phyloP scores from a whole-genome alignment of 1,284 basidiomycete species.

The Rhodotorula sp. region DNA sequence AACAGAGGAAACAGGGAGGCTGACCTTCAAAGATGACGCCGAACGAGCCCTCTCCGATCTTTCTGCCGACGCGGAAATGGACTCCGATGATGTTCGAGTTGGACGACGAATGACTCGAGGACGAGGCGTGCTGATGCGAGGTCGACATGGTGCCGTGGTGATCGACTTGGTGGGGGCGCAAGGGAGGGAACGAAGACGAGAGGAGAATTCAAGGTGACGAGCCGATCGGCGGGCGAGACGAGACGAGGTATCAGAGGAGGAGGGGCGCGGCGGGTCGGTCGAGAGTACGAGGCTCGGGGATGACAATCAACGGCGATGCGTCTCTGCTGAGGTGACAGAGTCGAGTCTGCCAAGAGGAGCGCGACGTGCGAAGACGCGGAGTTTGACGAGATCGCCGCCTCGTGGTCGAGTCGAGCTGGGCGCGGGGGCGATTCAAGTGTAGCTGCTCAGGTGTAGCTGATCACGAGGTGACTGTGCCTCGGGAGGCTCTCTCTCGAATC shows the following conservation, averaged over 20 bases:
- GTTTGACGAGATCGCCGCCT: no score
- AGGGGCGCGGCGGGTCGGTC: not conserved
- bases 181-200: not conserved
- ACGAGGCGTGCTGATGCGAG: constrained; percentile 1
- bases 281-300: not conserved
- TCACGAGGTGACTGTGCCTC: no score
- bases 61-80: constrained; percentile 81
- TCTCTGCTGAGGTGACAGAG: no score
- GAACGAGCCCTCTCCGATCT: constrained; percentile 75
- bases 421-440: no score
- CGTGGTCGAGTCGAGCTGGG: no score
- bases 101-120: constrained; percentile 11
- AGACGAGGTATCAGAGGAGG: no score
- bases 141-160: constrained; percentile 4
- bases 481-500: no score
- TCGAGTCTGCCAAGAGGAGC: no score
- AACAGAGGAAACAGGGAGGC: constrained; percentile 30
- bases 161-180: not conserved
- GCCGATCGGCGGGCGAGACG: not conserved
- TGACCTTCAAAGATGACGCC: constrained; percentile 94
- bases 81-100: constrained; percentile 59
- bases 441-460: no score
- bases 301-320: no score
- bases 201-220: not conserved
- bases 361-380: no score